Conservation (phyloP, 345 rosid species). For the Cardamine occulta region DNA sequence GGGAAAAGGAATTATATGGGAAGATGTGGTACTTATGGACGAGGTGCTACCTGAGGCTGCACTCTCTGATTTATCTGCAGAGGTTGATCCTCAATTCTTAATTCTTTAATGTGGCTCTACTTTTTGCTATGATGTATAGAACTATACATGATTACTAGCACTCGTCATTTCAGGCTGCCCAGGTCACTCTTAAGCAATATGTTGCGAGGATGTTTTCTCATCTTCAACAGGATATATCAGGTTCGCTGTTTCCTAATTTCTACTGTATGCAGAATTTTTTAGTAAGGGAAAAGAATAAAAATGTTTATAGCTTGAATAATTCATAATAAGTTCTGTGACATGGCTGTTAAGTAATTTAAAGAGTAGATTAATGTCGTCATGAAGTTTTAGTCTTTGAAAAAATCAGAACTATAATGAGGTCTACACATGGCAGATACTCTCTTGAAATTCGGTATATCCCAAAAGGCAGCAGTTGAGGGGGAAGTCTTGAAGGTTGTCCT, state of each 20-base stretch:
- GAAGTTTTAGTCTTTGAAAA: constrained; percentile 10
- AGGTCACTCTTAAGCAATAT: constrained; percentile 66
- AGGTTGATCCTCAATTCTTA: constrained; percentile 53
- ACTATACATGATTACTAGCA: constrained; percentile 41
- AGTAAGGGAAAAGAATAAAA: constrained; percentile 22
- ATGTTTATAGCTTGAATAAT: constrained; percentile 27
- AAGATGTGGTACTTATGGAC: constrained; percentile 84
- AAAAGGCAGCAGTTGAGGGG: constrained; percentile 67
- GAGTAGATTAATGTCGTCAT: constrained; percentile 20
- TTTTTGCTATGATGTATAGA: constrained; percentile 25
- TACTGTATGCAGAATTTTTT: constrained; percentile 17
- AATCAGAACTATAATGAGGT: constrained; percentile 27
- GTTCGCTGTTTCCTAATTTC: constrained; percentile 48
- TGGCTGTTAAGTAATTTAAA: constrained; percentile 23
- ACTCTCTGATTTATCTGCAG: constrained; percentile 70
- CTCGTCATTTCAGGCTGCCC: constrained; percentile 76
- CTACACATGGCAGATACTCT: constrained; percentile 64
- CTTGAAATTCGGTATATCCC: constrained; percentile 50
- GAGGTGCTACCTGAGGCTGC: constrained; percentile 77
- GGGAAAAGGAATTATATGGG: constrained; percentile 79
- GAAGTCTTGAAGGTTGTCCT: constrained; percentile 62
- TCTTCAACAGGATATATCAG: constrained; percentile 83
- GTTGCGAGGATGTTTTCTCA: constrained; percentile 64
- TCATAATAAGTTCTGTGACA: constrained; percentile 22
- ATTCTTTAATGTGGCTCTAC: constrained; percentile 16